A percentile compares a stretch with the other conserved stretches of the same genome.
phyloP scores from a whole-genome alignment of 2,329 filamentous ascomycete species.

The Phialophora macrospora region DNA sequence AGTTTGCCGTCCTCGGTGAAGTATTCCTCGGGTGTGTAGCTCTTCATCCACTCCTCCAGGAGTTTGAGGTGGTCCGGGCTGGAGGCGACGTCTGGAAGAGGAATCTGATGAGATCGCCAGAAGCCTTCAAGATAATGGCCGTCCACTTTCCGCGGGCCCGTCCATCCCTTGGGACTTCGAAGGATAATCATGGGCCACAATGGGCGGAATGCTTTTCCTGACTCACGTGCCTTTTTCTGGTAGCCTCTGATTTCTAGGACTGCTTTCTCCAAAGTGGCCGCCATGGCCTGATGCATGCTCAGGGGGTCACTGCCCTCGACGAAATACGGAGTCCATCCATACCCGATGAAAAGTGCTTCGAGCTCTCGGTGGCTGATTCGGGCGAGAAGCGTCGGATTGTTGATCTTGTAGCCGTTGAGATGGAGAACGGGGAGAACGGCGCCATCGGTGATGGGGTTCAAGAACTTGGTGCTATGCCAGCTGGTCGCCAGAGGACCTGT shows the following conservation, averaged over 20 bases:
- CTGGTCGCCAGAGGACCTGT: conserved; percentile 77
- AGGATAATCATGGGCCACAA: conserved; percentile 81
- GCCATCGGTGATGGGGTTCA: conserved; percentile 78
- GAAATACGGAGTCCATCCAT: conserved; percentile 80
- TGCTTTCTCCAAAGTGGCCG: conserved; percentile 73
- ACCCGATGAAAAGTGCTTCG: conserved; percentile 70
- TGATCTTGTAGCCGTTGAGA: conserved; percentile 85
- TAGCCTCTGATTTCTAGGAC: conserved; percentile 70
- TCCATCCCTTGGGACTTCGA: conserved; percentile 80
- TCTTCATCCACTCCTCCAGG: conserved; percentile 77
- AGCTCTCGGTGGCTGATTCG: conserved; percentile 76
- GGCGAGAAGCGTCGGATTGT: conserved; percentile 75
- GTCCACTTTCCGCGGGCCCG: conserved; percentile 72
- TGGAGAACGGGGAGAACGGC: conserved; percentile 78
- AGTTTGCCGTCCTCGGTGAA: conserved; percentile 70
- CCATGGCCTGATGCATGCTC: conserved; percentile 82
- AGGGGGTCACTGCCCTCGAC: conserved; percentile 76
- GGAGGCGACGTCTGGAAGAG: conserved; percentile 70
- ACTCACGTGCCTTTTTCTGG: conserved; percentile 73
- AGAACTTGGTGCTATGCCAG: conserved; percentile 82
- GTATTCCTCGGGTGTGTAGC: conserved; percentile 73
- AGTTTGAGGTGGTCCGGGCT: conserved; percentile 69
- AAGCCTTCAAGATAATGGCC: conserved; percentile 74
- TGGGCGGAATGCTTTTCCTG: conserved; percentile 70
- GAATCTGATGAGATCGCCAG: conserved; percentile 79